Conservation (phyloP, 129 eudicot species). For the Cynara cardunculus region DNA sequence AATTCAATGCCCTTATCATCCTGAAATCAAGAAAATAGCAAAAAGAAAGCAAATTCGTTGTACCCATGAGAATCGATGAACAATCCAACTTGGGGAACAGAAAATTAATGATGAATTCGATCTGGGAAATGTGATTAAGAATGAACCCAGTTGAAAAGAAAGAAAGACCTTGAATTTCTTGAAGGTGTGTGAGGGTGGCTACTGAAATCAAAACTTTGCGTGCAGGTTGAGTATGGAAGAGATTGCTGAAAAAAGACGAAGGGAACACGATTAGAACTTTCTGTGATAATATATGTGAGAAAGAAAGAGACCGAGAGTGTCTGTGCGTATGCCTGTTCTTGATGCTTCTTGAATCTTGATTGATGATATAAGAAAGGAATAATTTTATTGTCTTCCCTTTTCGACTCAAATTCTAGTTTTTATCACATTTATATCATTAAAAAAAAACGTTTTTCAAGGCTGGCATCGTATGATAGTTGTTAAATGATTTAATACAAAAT, state of each 20-base stretch:
- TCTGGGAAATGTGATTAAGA: not conserved
- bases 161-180: not conserved
- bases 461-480: no score
- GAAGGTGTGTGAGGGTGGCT: not conserved
- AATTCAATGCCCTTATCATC: constrained; percentile 7
- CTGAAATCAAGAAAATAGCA: not conserved
- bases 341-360: constrained; percentile 17
- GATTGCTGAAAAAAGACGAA: constrained; percentile 2
- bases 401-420: not conserved
- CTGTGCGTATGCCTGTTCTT: constrained; percentile 3
- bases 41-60: not conserved
- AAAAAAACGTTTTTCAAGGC: no score
- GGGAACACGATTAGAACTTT: constrained; percentile 29
- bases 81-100: not conserved
- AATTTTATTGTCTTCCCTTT: not conserved
- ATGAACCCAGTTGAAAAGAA: not conserved
- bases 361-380: constrained; percentile 14
- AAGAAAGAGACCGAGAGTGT: constrained; percentile 17
- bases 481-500: no score
- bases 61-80: not conserved
- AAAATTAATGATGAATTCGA: not conserved
- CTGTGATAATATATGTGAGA: constrained; percentile 15
- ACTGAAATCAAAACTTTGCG: not conserved
- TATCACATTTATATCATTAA: not conserved
- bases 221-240: not conserved